Percentiles rank a stretch among this genome's conserved stretches.
phyloP scores from a whole-genome alignment of 2,329 filamentous ascomycete species.

The Dactylellina haptotyla region DNA sequence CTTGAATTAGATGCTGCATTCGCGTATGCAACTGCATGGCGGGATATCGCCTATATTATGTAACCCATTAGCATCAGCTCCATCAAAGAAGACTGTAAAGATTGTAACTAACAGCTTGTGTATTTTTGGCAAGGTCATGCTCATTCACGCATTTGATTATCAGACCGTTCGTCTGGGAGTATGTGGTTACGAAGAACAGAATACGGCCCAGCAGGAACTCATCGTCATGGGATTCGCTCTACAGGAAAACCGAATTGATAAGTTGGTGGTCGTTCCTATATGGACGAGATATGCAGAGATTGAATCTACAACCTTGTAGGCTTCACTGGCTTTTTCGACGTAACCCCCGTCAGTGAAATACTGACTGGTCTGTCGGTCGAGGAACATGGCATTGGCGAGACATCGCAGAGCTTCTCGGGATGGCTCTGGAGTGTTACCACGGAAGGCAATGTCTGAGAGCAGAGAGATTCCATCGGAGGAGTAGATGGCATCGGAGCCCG shows the following conservation, averaged over 20 bases:
- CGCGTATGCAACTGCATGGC: conserved; percentile 72
- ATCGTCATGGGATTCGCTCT: conserved; percentile 78
- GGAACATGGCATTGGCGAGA: conserved; percentile 83
- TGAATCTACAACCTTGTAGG: conserved; percentile 67
- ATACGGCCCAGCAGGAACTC: conserved; percentile 86
- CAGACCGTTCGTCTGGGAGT: conserved; percentile 71
- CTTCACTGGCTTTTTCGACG: conserved; percentile 73
- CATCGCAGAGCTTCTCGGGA: conserved; percentile 82
- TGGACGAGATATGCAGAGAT: conserved; percentile 14
- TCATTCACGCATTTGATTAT: conserved; percentile 72
- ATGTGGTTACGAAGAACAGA: conserved; percentile 82
- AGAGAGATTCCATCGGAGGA: conserved; percentile 77
- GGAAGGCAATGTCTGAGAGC: conserved; percentile 77
- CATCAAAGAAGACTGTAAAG: conserved; percentile 24
- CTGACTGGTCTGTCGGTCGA: conserved; percentile 75
- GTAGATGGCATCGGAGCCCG: conserved; percentile 82
- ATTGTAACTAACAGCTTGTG: conserved; percentile 65
- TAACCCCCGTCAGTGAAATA: conserved; percentile 77
- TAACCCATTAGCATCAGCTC: not conserved
- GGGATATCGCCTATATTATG: conserved; percentile 65
- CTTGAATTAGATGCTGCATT: conserved; percentile 47
- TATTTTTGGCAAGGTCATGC: conserved; percentile 73
- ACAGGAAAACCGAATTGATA: conserved; percentile 1
- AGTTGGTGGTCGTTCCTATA: not conserved
- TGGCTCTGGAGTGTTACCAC: conserved; percentile 68